Base-by-base conservation (phyloP, 305 asterid species). In the Fraxinus angustifolia region DNA sequence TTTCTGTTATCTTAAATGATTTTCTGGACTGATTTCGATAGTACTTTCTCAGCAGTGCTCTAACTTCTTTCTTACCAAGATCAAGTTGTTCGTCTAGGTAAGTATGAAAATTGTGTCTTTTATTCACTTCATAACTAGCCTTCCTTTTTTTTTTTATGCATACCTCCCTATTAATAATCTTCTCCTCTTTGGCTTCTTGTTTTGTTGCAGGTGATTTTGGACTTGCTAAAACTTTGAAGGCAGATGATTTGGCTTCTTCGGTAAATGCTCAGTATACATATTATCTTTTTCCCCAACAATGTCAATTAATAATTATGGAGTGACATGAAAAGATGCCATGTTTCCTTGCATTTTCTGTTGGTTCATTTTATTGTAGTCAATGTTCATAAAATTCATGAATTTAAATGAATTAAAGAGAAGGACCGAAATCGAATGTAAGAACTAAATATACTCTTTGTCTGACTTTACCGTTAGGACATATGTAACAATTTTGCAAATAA, bases 201-300 rank as follows among this genome's bases (percentile, higher is more conserved):
- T 76, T 73, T 80, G 84, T 70, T 19, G 23, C 87, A 94, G 99
- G 99, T 82, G 99, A 96, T 87, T 96, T 96, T 84, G 99, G 98
- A 86, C 96, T 96, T 78, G 99, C 99, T 31, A 96, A 96, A 89
- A 94, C 98, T 74, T 77, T 96, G 90, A 94, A 94, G 89, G 97
- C 96, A 79, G 99, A 96, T 87, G 97, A 96, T 90, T 90, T 96
- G 93, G 95, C 99, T 84, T 96, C 99, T 87, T 96, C 98, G 14
- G 99, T 96, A 91, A 79, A 97, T 89, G 40, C 62, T 83, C 80
- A 73, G 73, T 77, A 75, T 83, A 58, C 72, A 75, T 28, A 76
- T 50, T 72, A 35, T 85, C 56, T 42, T 38, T 74, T 80, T 75
- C 45, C 75, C 30, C 36, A 78, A 67, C 42, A 16, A 79, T 42